phyloP scores from a whole-genome alignment of 108 stramenopile species.

The Chaetoceros tenuissimus region DNA sequence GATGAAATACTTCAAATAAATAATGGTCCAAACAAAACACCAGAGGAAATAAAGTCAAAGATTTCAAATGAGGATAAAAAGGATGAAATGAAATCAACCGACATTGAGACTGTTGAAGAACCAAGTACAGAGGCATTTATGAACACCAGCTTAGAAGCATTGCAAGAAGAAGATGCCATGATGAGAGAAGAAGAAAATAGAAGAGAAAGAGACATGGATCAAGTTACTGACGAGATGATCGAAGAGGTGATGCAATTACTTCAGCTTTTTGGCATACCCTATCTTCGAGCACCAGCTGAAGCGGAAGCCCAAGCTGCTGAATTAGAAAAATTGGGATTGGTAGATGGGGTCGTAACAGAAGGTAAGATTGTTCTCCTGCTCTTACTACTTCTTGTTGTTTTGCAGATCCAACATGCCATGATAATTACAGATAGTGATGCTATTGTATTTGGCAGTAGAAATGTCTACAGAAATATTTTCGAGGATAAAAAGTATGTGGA shows the following conservation, averaged over 20 bases:
- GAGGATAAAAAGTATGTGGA: constrained; percentile 94
- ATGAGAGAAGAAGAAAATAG: constrained; percentile 39
- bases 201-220: constrained; percentile 67
- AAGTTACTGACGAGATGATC: constrained; percentile 92
- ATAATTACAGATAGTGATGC: constrained; percentile 98
- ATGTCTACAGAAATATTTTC: constrained; percentile 92
- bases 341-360: constrained; percentile 96
- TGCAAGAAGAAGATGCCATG: constrained; percentile 19
- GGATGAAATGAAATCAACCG: too few relatives aligned
- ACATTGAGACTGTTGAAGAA: constrained; percentile 6
- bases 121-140: constrained; percentile 5
- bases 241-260: constrained; percentile 84
- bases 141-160: constrained; percentile 29
- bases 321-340: constrained; percentile 80
- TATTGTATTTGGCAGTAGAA: constrained; percentile 93
- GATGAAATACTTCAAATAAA: constrained; percentile 2
- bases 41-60: neutral
- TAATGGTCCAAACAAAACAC: neutral
- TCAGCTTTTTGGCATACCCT: constrained; percentile 91
- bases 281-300: constrained; percentile 93
- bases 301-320: constrained; percentile 96
- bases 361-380: too few relatives aligned
- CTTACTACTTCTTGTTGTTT: too few relatives aligned
- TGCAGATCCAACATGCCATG: too few relatives aligned
- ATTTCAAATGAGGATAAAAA: too few relatives aligned